A percentile compares a stretch with the other conserved stretches of the same genome.
Evolutionary conservation across 768 basidiomycete genomes (phyloP).

Genomic region (Termitomyces sp.): DNA sequence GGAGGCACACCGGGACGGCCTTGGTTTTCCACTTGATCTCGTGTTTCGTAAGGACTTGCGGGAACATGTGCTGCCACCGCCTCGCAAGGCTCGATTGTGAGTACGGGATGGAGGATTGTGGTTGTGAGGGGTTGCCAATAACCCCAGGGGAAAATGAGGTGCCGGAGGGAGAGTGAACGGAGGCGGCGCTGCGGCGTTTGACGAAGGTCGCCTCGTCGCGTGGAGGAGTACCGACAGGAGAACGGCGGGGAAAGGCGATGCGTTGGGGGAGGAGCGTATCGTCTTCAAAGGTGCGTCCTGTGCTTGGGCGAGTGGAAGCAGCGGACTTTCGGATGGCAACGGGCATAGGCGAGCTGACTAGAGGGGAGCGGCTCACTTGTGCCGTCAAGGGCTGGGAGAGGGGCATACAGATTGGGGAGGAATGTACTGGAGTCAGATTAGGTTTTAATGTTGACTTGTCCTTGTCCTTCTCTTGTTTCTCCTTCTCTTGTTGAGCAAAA

Average conservation of each 20-base stretch:
- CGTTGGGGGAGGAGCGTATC: conserved; percentile 46
- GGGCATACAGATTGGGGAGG: conserved; percentile 32
- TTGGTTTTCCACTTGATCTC: conserved; percentile 92
- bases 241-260: conserved; percentile 46
- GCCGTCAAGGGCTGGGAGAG: conserved; percentile 30
- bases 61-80: conserved; percentile 87
- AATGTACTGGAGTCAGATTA: conserved; percentile 9
- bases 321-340: conserved; percentile 37
- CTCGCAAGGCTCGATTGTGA: conserved; percentile 73
- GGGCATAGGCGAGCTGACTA: conserved; percentile 34
- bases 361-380: conserved; percentile 29
- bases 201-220: conserved; percentile 56
- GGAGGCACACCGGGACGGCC: conserved; percentile 81
- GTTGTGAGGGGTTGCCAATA: conserved; percentile 67
- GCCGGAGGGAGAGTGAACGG: conserved; percentile 29
- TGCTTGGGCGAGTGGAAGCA: conserved; percentile 36
- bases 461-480: conserved; percentile 1
- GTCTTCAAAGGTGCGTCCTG: conserved; percentile 56
- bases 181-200: conserved; percentile 52
- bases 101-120: conserved; percentile 52
- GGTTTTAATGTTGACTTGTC: conserved; percentile 10
- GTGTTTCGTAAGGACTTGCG: conserved; percentile 68
- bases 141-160: conserved; percentile 43
- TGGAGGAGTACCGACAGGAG: conserved; percentile 67
- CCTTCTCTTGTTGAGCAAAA: background rate